These are phyloP conservation scores for Didymella glomerata DNA, from an alignment of 2,329 filamentous ascomycete genomes.

Conservation along the genomic window DNA sequence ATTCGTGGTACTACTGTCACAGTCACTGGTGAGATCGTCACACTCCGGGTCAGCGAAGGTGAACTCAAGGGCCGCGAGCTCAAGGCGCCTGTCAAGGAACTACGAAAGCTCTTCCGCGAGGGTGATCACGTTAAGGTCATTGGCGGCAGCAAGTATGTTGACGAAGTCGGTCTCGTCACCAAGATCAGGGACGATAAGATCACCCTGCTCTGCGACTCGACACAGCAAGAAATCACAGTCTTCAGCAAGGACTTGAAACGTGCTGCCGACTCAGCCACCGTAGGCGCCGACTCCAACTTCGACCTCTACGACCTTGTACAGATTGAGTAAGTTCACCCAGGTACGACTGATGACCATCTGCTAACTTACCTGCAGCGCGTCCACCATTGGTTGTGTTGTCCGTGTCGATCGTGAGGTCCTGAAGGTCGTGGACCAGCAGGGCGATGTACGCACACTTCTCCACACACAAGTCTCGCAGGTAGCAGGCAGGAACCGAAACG, in stretches of 20 bases:
- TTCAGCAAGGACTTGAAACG: constrained; percentile 97
- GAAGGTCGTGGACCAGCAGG: constrained; percentile 88
- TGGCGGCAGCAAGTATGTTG: constrained; percentile 90
- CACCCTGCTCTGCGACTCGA: constrained; percentile 91
- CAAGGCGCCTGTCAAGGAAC: constrained; percentile 88
- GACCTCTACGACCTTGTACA: constrained; percentile 94
- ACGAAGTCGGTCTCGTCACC: constrained; percentile 97
- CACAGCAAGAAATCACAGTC: constrained; percentile 91
- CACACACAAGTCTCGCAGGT: constrained; percentile 93
- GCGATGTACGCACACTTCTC: constrained; percentile 80
- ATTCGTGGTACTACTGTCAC: constrained; percentile 85
- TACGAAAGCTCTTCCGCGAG: constrained; percentile 90
- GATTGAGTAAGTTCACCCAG: constrained; percentile 69
- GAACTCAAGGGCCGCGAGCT: constrained; percentile 83
- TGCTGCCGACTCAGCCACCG: constrained; percentile 88
- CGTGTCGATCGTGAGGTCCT: constrained; percentile 95
- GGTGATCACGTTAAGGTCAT: constrained; percentile 99
- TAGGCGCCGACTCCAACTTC: constrained; percentile 85
- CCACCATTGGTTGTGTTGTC: constrained; percentile 91
- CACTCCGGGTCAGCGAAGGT: constrained; percentile 83
- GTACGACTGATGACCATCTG: not conserved
- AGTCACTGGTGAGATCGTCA: constrained; percentile 91
- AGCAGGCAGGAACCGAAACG: constrained; percentile 80
- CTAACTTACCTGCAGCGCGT: constrained; percentile 60
- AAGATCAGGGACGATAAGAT: constrained; percentile 92